Evolutionary conservation across 345 rosid species (phyloP).

Genomic region (Camelina hispida): DNA sequence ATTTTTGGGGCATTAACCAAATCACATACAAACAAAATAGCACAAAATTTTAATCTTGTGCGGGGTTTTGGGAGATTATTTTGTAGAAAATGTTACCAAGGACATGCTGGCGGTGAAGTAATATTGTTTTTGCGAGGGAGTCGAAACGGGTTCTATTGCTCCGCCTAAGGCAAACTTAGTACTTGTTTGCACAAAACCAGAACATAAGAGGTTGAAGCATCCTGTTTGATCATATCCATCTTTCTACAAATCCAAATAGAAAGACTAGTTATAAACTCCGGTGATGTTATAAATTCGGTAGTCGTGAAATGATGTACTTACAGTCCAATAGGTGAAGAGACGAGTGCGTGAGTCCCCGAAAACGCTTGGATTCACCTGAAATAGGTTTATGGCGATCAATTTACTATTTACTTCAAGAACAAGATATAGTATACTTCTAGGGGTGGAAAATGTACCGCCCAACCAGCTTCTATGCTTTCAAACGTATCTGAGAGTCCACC

Average conservation of each 20-base stretch:
- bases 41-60: neutral
- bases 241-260: constrained; percentile 26
- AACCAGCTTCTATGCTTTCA: constrained; percentile 59
- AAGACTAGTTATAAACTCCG: neutral
- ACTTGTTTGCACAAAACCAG: constrained; percentile 60
- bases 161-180: constrained; percentile 39
- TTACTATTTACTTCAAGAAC: neutral
- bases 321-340: constrained; percentile 47
- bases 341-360: constrained; percentile 46
- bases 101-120: constrained; percentile 20
- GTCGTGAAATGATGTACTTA: constrained; percentile 30
- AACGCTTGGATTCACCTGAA: constrained; percentile 41
- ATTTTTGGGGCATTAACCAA: neutral
- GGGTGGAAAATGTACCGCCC: constrained; percentile 46
- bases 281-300: neutral
- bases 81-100: constrained; percentile 41
- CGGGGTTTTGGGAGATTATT: neutral
- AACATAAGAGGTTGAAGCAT: constrained; percentile 53
- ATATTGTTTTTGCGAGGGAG: constrained; percentile 30
- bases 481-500: constrained; percentile 39
- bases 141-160: constrained; percentile 28
- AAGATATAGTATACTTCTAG: neutral
- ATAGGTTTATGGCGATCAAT: neutral
- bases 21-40: neutral
- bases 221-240: constrained; percentile 48